Conservation (phyloP, 208 protist genomes). For the Porcisia hertigi region DNA sequence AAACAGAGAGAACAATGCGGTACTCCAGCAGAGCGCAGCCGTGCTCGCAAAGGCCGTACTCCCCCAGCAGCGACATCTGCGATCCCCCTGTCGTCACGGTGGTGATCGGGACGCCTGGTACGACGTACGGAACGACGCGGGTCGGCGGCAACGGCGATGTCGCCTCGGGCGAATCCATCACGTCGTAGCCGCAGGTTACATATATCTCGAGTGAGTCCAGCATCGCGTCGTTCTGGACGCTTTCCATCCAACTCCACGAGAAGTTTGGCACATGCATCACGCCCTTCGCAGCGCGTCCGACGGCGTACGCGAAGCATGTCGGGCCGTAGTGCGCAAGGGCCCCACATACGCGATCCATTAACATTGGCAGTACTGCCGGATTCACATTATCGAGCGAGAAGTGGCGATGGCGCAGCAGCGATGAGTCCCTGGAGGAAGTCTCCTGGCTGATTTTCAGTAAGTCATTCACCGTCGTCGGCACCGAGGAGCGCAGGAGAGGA, state of each 20-base stretch:
- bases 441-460: slow-evolving; percentile 32
- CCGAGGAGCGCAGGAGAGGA: slow-evolving; percentile 32
- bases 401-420: slow-evolving; percentile 54
- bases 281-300: slow-evolving; percentile 3
- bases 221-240: slow-evolving; percentile 61
- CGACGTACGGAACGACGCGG: slow-evolving; percentile 52
- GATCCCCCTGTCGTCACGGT: slow-evolving; percentile 47
- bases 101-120: slow-evolving; percentile 55
- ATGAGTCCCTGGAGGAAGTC: slow-evolving; percentile 48
- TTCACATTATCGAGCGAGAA: slow-evolving; percentile 69
- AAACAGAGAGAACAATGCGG: slow-evolving; percentile 59
- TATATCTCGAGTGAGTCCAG: slow-evolving; percentile 63
- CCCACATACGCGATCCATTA: slow-evolving; percentile 69
- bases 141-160: slow-evolving; percentile 27
- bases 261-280: slow-evolving; percentile 47
- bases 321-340: slow-evolving; percentile 53
- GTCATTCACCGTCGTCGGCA: slow-evolving; percentile 19
- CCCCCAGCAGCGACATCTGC: slow-evolving; percentile 56
- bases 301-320: slow-evolving; percentile 32
- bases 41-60: slow-evolving; percentile 41
- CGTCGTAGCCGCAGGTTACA: slow-evolving; percentile 62
- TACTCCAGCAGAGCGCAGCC: slow-evolving; percentile 24
- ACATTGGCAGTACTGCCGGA: slow-evolving; percentile 54
- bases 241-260: slow-evolving; percentile 77
- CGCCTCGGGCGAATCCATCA: slow-evolving; percentile 27